Evolutionary conservation across 805 yeast genomes (phyloP), one percentile per base, ranked within the genome.

Genomic region (Candida tallmaniae): DNA sequence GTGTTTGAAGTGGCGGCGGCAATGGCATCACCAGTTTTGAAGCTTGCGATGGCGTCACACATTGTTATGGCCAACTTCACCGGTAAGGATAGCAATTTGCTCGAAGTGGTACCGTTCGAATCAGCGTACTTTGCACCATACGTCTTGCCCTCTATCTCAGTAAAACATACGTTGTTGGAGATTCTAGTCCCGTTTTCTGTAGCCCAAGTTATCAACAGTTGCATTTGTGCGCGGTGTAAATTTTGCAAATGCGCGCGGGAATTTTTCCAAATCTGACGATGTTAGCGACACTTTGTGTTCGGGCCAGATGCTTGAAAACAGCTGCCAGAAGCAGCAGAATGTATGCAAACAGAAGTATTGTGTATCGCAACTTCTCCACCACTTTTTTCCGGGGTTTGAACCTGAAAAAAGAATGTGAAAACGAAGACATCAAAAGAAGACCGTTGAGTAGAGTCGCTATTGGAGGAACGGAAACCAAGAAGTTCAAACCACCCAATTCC

Each of bases 401-500:
- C 7, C 29, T 16, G 6, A 6, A n/a, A n/a, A n/a, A n/a, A n/a
- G n/a, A n/a, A n/a, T n/a, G n/a, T n/a, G n/a, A n/a, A n/a, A n/a
- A n/a, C 19, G 25, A 23, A 4, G 23, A 35, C 17, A 26, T 32
- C 5, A 14, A 11, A 13, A 62, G 57, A 40, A 78, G 85, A 50
- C 95, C 94, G 10, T 62, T 87, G 39, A 83, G 90, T 43, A 67
- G 95, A 53, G 79, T 84, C 22, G 88, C 93, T 9, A 70, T 87
- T 41, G 95, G 95, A 6, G 81, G 79, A 1, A 35, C 69, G 2
- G 47, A 54, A 9, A 54, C 60, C 29, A 46, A 65, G 34, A 58
- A 65, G 39, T 60, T 56, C 38, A 57, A 68, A 3, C 58, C 60
- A 9, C 57, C 59, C 8, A 55, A 52, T 34, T 65, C 76, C 26